Conservation (phyloP, 2,329 filamentous ascomycete genomes). For the Helotiales sp. region DNA sequence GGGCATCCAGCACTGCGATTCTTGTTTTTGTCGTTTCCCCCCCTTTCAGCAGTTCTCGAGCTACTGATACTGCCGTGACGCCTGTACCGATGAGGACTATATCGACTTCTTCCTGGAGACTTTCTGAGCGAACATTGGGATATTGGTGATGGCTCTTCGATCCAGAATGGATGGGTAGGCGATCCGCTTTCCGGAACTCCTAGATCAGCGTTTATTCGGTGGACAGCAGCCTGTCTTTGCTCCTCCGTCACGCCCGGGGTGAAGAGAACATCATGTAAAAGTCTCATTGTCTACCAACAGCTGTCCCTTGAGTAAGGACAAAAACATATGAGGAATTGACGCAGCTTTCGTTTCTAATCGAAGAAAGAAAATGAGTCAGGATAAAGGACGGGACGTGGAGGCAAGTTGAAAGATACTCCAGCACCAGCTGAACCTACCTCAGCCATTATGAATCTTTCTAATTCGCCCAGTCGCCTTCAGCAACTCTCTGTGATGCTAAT, state of each 20-base stretch:
- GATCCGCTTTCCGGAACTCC: not conserved
- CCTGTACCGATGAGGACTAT: conserved; percentile 18
- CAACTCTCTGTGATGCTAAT: no score
- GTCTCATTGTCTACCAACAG: not conserved
- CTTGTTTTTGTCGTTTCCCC: conserved; percentile 40
- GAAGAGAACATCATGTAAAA: not conserved
- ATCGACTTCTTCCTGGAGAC: not conserved
- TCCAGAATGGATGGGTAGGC: conserved; percentile 44
- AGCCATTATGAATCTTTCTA: no score
- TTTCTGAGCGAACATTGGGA: conserved; percentile 1
- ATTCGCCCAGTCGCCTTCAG: no score
- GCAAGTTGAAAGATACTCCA: no score
- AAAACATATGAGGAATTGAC: no score
- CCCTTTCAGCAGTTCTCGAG: conserved; percentile 1
- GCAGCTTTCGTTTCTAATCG: no score
- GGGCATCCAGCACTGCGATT: conserved; percentile 75
- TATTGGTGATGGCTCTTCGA: conserved; percentile 27
- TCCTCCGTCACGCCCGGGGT: not conserved
- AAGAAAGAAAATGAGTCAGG: no score
- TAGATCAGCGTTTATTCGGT: not conserved
- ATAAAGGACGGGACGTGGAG: no score
- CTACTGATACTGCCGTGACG: conserved; percentile 7
- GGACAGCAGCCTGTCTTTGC: not conserved
- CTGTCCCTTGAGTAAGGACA: no score
- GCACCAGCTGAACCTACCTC: no score